Evolutionary conservation across 176 grass and related monocot species (phyloP), one percentile per base, ranked within the genome.

Genomic region (Bonia amplexicaulis): DNA sequence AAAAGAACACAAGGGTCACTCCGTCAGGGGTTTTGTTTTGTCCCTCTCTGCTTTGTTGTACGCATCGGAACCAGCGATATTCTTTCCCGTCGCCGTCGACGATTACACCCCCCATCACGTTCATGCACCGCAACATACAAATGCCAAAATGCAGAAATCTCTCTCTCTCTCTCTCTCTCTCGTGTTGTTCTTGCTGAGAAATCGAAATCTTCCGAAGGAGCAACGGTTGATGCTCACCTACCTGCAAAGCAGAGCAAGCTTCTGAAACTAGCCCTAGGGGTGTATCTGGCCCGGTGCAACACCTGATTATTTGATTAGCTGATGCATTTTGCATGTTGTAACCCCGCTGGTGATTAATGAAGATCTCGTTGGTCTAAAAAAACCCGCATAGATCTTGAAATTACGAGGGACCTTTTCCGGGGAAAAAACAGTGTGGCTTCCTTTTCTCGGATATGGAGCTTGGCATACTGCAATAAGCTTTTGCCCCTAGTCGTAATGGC

Each of bases 21-120:
- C 44, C n/a, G 23, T 31, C 47, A 74, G 15, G 47, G 26, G 5
- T 10, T 19, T 73, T 52, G 59, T 23, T 75, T 73, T 64, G 57
- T 83, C 69, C 12, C 55, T 19, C 60, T 62, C 69, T 42, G 76
- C 58, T 47, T 48, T 46, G 15, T 6, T 46, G 57, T 6, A 13
- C 51, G 53, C 70, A 66, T 87, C 49, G 86, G 79, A 87, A 82
- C 86, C 62, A 60, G 79, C 79, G 41, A 69, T 87, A 87, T 87
- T 87, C 85, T 65, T 72, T 72, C 67, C 58, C 84, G 55, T 80
- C 83, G 48, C 83, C 37, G 13, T 77, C 73, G 13, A 13, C 39
- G 16, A n/a, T 37, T 37, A 48, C 51, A 27, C 75, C 35, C 27
- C 12, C 71, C 27, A 0, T 33, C 27, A 64, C 16, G 61, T 33